These are phyloP conservation scores for Scheffersomyces cryptocercus DNA, from an alignment of 1,139 yeast species.

Conservation along the genomic window DNA sequence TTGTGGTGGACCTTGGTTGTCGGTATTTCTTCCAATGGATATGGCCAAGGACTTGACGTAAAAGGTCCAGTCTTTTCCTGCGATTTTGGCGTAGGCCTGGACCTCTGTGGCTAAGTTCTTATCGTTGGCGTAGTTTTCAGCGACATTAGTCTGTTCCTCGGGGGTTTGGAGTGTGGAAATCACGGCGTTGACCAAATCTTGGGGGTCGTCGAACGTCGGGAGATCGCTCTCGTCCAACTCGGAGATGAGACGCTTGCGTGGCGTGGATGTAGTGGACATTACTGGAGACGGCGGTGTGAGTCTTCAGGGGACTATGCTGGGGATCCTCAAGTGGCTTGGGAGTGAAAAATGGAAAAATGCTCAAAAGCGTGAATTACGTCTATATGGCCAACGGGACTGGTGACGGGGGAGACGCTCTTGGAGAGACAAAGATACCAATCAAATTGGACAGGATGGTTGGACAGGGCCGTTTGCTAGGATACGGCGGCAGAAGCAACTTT, in stretches of 20 bases:
- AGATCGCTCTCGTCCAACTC: conserved; percentile 25
- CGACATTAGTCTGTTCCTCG: conserved; percentile 51
- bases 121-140: conserved; percentile 59
- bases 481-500: too few species aligned
- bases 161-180: conserved; percentile 50
- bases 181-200: conserved; percentile 55
- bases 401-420: too few species aligned
- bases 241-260: conserved; percentile 30
- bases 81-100: conserved; percentile 93
- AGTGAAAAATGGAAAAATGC: too few species aligned
- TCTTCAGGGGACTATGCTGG: too few species aligned
- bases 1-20: conserved; percentile 25
- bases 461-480: too few species aligned
- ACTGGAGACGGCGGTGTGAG: too few species aligned
- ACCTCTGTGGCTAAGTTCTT: conserved; percentile 79
- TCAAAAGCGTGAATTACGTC: too few species aligned
- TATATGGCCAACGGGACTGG: too few species aligned
- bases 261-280: conserved; percentile 18
- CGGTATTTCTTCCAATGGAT: conserved; percentile 85
- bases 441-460: too few species aligned
- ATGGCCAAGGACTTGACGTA: conserved; percentile 82
- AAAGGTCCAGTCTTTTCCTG: conserved; percentile 93
- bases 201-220: conserved; percentile 48
- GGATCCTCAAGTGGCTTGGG: too few species aligned
- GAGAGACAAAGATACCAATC: too few species aligned